Evolutionary conservation across 2,329 filamentous ascomycete genomes (phyloP), one percentile per base, ranked within the genome.

Genomic region (Didymella pomorum): DNA sequence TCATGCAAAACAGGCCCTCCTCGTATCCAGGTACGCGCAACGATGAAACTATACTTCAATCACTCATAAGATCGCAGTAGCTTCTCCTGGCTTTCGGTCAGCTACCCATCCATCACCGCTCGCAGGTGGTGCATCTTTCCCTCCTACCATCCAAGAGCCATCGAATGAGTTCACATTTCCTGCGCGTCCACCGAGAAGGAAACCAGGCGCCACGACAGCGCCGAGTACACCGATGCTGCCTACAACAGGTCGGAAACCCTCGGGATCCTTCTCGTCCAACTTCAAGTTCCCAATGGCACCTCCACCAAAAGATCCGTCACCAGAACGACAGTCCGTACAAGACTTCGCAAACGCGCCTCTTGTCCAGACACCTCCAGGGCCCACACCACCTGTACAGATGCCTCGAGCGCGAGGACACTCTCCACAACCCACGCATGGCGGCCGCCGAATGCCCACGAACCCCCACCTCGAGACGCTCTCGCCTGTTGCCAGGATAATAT

Each of bases 401-500:
- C 69, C 71, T 8, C 66, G 65, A 39, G 59, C 55, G 3, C 61
- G 61, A 29, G 62, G 62, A 9, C 66, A 70, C 37, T 54, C 66
- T 31, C 50, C 56, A 23, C 51, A 51, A 18, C 64, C 70, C 33
- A 66, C 65, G 4, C 35, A 61, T 14, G 53, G 62, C 12, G 44
- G 39, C 35, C 62, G 63, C n/a, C 60, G 62, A 18, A 44, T 55
- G 11, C 58, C 63, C 6, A 57, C 59, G 3, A 89, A 86, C 71
- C 51, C 68, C 20, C 68, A 66, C 37, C 45, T 83, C 35, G 90
- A 87, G 68, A 85, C 82, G 67, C 79, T 83, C 14, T 81, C 84
- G 23, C 86, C 88, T 1, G 83, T 87, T 18, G 85, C 89, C 5
- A 83, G 89, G 49, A 87, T 96, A 50, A 82, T 96, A 52, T 92